Percentiles rank a stretch among this genome's conserved stretches.
Evolutionary conservation across 805 yeast species (phyloP).

Genomic region (Candida glaebosa): DNA sequence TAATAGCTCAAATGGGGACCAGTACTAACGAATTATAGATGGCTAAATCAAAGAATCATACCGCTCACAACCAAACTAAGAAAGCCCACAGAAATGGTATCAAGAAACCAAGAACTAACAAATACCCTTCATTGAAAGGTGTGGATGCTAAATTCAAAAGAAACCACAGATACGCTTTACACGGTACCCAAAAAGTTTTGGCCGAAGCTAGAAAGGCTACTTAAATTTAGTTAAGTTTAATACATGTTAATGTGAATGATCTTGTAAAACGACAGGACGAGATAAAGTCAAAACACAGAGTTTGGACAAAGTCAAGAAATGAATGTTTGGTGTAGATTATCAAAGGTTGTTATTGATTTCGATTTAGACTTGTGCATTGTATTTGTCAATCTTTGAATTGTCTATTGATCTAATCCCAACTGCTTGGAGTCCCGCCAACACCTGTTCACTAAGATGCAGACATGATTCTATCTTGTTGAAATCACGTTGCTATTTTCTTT

Average conservation of each 20-base stretch:
- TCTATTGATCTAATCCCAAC: too few relatives aligned
- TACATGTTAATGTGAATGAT: neutral
- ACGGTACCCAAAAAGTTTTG: slow-evolving; percentile 93
- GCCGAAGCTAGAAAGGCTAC: slow-evolving; percentile 66
- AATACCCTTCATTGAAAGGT: slow-evolving; percentile 97
- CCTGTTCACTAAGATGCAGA: too few relatives aligned
- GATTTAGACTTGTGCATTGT: too few relatives aligned
- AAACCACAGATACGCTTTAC: slow-evolving; percentile 99
- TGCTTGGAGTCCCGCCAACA: too few relatives aligned
- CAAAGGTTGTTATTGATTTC: too few relatives aligned
- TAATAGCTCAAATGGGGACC: neutral
- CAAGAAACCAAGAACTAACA: slow-evolving; percentile 98
- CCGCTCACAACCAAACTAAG: slow-evolving; percentile 98
- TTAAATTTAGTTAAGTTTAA: slow-evolving; percentile 16
- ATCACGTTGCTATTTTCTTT: too few relatives aligned
- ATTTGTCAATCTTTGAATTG: too few relatives aligned
- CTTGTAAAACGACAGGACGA: too few relatives aligned
- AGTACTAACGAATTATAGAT: slow-evolving; percentile 36
- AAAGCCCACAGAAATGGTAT: slow-evolving; percentile 99
- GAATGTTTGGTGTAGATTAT: too few relatives aligned
- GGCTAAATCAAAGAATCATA: slow-evolving; percentile 99
- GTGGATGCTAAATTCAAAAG: slow-evolving; percentile 99
- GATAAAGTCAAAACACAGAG: too few relatives aligned
- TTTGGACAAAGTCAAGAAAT: too few relatives aligned
- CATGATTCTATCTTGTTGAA: too few relatives aligned